Evolutionary conservation across 2,329 filamentous ascomycete species (phyloP).

Genomic region (Dryadomyces quercivorus): DNA sequence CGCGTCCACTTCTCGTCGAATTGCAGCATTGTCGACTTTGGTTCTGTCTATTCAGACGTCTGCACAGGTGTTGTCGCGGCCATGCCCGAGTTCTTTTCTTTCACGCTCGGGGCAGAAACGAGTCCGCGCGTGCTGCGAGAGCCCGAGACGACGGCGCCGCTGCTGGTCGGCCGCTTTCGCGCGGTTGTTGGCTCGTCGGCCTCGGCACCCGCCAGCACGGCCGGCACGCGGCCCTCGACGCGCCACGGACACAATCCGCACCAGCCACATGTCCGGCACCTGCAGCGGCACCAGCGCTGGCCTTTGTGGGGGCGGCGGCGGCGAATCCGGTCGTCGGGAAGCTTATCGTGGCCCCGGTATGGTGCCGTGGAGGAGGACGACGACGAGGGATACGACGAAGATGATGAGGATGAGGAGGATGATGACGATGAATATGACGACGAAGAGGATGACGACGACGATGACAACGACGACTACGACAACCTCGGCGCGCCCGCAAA

Average conservation of each 20-base stretch:
- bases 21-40: not conserved
- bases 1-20: not conserved
- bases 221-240: not conserved
- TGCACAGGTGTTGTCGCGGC: not conserved
- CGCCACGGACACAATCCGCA: not conserved
- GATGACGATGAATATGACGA: slow-evolving; percentile 22
- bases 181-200: slow-evolving; percentile 28
- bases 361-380: slow-evolving; percentile 2
- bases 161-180: slow-evolving; percentile 52
- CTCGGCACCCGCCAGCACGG: not conserved
- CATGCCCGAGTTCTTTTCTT: slow-evolving; percentile 56
- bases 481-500: not conserved
- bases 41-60: not conserved
- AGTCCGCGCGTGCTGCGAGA: slow-evolving; percentile 30
- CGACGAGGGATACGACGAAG: slow-evolving; percentile 4
- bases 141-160: slow-evolving; percentile 37
- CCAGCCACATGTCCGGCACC: slow-evolving; percentile 2
- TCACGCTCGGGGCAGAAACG: slow-evolving; percentile 53
- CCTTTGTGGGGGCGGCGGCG: not conserved
- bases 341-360: not conserved
- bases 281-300: slow-evolving; percentile 2
- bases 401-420: slow-evolving; percentile 2
- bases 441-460: slow-evolving; percentile 20
- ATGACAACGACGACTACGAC: slow-evolving; percentile 8
- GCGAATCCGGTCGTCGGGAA: not conserved